Base-by-base conservation (phyloP, 139 green algal genomes). In the Klebsormidium nitens region DNA sequence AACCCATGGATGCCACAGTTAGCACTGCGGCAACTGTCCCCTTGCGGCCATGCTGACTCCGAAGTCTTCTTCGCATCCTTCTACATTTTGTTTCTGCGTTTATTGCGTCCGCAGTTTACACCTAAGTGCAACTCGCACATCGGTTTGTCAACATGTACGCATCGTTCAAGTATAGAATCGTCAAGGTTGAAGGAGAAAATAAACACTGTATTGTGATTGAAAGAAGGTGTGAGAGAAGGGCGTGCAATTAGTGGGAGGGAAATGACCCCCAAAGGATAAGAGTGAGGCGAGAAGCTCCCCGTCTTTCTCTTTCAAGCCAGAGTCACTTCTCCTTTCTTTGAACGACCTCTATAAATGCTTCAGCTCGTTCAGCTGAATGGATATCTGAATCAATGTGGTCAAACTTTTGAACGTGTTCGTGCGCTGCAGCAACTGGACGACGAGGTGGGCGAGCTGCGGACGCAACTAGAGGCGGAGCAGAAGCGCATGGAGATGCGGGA, bases 381-480 rank as follows among this genome's bases (percentile, higher is more conserved):
- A 50, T 14, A 8, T 14, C 42, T 50, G 11, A 8, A 50, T 14
- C 42, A 14, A 26, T 14, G 14, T 50, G 42, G 11, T 26, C 42
- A 14, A 8, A 8, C 42, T 14, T 50, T 14, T 14, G 14, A 8
- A 8, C 42, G 42, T 50, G 42, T 50, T 8, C 42, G 14, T 50
- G 42, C 42, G 11, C 14, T 50, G 31, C 29, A 63, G 55, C 11
- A 63, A 14, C 32, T 63, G 55, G 55, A 63, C 8, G 55, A 63
- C 14, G 55, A 63, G 32, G 11, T 63, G 55, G 55, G 11, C 11
- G 55, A 63, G 29, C 32, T 63, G 55, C 55, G 55, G 11, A 14
- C 31, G 11, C 55, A 63, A 14, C 55, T 63, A 14, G 32, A 8
- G 31, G 31, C 32, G 55, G 55, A 63, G 14, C 55, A 63, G 55